Evolutionary conservation across 2,329 filamentous ascomycete species (phyloP), one percentile per base, ranked within the genome.

Genomic region (Cladosporium colombiae): DNA sequence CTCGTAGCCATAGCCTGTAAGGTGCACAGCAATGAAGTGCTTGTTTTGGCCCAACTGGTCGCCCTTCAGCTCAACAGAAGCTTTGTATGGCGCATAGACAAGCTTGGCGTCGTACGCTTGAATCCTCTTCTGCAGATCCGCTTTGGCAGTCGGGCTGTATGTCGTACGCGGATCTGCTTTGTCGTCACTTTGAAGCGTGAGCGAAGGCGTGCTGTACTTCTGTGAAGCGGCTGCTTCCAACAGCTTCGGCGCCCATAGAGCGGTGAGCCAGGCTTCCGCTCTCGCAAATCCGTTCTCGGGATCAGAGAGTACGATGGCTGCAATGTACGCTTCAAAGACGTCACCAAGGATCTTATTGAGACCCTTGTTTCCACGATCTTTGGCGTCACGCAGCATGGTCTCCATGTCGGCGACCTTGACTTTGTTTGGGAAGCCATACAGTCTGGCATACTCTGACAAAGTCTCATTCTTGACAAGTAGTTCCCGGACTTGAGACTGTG

Each of bases 271-370:
- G 16, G 83, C 76, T 61, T 89, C 84, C 1, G 85, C 88, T 1
- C 82, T 83, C 8, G 77, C 68, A 56, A 90, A 84, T 0, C 93
- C 93, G 56, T 86, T 75, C 3, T 80, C 77, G 0, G 87, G 83
- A 71, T 92, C 86, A 0, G 89, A 88, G 2, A 92, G 80, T 37
- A 96, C 85, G 6, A 93, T 79, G 3, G 90, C 93, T 10, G 91
- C 93, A 18, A 96, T 86, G 71, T 96, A 97, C 0, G 94, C 91
- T 76, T 98, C 94, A 72, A 97, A 96, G 21, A 97, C 84, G 74
- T 98, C 94, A 10, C 89, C 93, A 65, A 91, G 83, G 11, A 92
- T 87, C 77, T 97, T 97, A 16, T 81, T 84, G 67, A 85, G 83
- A 50, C 84, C 85, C 75, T 84, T 88, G 74, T 83, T 82, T 29